phyloP scores from a whole-genome alignment of 2,329 filamentous ascomycete species.

The Metarhizium humberi region DNA sequence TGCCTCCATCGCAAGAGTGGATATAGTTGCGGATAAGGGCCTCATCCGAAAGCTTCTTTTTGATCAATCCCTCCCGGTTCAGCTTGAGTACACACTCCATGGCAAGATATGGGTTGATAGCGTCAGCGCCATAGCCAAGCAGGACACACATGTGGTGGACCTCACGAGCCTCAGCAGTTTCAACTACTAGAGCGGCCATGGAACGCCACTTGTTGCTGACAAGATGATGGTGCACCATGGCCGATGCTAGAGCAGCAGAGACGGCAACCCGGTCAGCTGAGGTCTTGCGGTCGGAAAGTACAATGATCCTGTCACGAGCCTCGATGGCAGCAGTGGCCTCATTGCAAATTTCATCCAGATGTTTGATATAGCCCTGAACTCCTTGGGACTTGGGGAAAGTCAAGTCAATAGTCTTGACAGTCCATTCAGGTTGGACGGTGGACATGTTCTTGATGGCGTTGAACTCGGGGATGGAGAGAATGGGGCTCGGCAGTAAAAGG shows the following conservation, averaged over 20 bases:
- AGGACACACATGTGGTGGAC: constrained; percentile 99
- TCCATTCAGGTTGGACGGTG: constrained; percentile 67
- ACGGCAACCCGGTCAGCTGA: constrained; percentile 75
- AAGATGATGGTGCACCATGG: constrained; percentile 91
- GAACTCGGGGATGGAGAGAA: constrained; percentile 84
- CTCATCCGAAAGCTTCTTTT: constrained; percentile 77
- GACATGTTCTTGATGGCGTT: constrained; percentile 76
- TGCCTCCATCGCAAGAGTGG: constrained; percentile 90
- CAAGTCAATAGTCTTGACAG: constrained; percentile 81
- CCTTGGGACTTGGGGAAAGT: constrained; percentile 86
- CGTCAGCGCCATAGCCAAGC: constrained; percentile 89
- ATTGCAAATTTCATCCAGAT: constrained; percentile 81
- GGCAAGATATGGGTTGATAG: constrained; percentile 87
- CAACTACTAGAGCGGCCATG: constrained; percentile 74
- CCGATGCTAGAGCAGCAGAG: constrained; percentile 78
- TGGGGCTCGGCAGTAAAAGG: constrained; percentile 76
- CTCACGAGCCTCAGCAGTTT: constrained; percentile 92
- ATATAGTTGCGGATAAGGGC: constrained; percentile 92
- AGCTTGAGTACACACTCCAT: constrained; percentile 97
- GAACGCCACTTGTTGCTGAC: constrained; percentile 95
- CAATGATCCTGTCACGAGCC: constrained; percentile 72
- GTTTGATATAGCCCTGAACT: constrained; percentile 72
- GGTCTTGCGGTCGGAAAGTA: constrained; percentile 82
- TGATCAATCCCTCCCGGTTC: constrained; percentile 84
- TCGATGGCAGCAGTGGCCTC: constrained; percentile 77